phyloP scores from a whole-genome alignment of 164 flowering plant genomes.

The Vitis riparia region DNA sequence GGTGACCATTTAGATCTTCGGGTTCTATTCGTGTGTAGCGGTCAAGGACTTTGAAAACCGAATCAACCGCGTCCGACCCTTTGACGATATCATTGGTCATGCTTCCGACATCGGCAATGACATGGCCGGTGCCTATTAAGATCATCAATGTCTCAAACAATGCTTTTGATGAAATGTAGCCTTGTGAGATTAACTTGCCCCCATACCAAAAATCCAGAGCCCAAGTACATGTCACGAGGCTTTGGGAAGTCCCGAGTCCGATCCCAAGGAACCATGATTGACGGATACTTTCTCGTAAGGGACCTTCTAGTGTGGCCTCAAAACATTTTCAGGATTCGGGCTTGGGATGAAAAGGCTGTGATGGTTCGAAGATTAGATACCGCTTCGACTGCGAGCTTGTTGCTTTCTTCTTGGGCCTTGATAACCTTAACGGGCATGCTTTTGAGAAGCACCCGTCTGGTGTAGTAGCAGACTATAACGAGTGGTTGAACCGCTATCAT shows the following conservation, averaged over 20 bases:
- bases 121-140: conserved; percentile 71
- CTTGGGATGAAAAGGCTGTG: conserved; percentile 77
- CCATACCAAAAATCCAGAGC: conserved; percentile 88
- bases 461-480: conserved; percentile 60
- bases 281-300: conserved; percentile 49
- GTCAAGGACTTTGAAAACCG: conserved; percentile 72
- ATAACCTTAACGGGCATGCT: conserved; percentile 65
- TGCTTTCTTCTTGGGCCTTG: conserved; percentile 67
- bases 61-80: conserved; percentile 63
- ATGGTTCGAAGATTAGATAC: conserved; percentile 75
- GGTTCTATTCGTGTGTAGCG: conserved; percentile 63
- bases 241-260: conserved; percentile 63
- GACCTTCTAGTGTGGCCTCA: conserved; percentile 60
- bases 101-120: conserved; percentile 86
- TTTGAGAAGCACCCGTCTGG: conserved; percentile 53
- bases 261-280: conserved; percentile 80
- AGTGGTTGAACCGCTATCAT: conserved; percentile 87
- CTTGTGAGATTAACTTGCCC: conserved; percentile 52
- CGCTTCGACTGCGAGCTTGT: conserved; percentile 84
- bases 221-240: conserved; percentile 60
- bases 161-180: conserved; percentile 52
- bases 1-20: conserved; percentile 54
- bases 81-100: conserved; percentile 84
- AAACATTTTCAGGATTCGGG: conserved; percentile 65
- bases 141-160: conserved; percentile 74